These are phyloP conservation scores for Lichtheimia ramosa DNA, from an alignment of 371 early-diverging fungal species.

Conservation along the genomic window DNA sequence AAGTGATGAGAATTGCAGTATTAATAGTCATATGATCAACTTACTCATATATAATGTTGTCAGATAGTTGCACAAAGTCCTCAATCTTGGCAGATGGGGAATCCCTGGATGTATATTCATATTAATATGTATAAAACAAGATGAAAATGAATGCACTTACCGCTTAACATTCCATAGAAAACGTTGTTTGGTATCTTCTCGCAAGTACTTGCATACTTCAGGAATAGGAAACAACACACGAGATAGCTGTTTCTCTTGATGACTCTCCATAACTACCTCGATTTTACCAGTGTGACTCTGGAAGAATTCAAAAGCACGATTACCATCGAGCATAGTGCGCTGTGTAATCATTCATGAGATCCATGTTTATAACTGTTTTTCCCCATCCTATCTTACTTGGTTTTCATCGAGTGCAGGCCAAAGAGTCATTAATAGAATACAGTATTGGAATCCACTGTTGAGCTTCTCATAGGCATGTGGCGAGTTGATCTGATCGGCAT, in stretches of 20 bases:
- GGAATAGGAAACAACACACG: constrained; percentile 58
- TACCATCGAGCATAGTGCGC: constrained; percentile 26
- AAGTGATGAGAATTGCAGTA: background rate
- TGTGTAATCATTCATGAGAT: background rate
- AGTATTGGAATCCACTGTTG: constrained; percentile 42
- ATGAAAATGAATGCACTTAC: constrained; percentile 9
- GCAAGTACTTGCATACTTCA: constrained; percentile 50
- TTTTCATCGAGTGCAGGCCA: constrained; percentile 29
- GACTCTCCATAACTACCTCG: constrained; percentile 52
- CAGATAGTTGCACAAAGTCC: constrained; percentile 52
- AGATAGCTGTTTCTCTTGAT: constrained; percentile 38
- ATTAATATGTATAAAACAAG: background rate
- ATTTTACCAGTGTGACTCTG: constrained; percentile 56
- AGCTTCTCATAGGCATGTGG: constrained; percentile 29
- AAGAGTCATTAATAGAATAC: constrained; percentile 44
- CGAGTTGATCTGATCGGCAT: constrained; percentile 16
- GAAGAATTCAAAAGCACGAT: constrained; percentile 41
- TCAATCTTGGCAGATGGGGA: constrained; percentile 57
- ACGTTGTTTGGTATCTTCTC: constrained; percentile 46
- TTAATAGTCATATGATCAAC: background rate
- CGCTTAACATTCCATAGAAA: constrained; percentile 55
- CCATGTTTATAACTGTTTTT: no score
- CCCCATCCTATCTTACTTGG: constrained; percentile 18
- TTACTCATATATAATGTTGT: constrained; percentile 56
- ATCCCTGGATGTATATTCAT: constrained; percentile 21